Evolutionary conservation across 106 monocot genomes (phyloP), one percentile per base, ranked within the genome.

Genomic region (Triglochin maritima): DNA sequence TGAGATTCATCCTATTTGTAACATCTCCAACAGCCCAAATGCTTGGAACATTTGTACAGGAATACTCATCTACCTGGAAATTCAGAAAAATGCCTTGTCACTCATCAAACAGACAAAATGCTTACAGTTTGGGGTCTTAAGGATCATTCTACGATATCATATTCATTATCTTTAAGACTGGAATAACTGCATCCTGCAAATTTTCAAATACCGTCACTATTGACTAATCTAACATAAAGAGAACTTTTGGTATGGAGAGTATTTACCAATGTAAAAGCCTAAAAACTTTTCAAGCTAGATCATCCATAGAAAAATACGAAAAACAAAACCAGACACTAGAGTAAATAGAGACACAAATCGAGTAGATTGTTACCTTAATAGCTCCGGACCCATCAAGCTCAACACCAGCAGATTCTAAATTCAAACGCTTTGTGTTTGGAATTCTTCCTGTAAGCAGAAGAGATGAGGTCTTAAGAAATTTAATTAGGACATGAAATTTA

Each of bases 1-100:
- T 99, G 57, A 99, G 81, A 87, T 99, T 99, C 82, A 99, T 79
- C 65, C 98, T 73, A 72, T 99, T 99, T 61, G 98, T 99, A 70
- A 99, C 92, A 83, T 99, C 98, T 70, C 98, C 98, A 49, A 99
- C 82, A 62, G 98, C 98, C 98, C 98, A 99, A 71, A 99, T 92
- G 66, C 73, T 99, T n/a, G 98, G 92, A 49, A 92, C 69, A 51
- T 69, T 84, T 63, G 89, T 84, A 41, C 75, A 72, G 55, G 98
- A 99, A 69, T 86, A 99, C 67, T 99, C 98, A 81, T 99, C 98
- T 56, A 99, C 98, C 98, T 99, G 71, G 6, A 81, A 66, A 52
- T 66, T 41, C 41, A 68, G 15, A 64, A 61, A 53, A 14, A 76
- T 2, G 17, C n/a, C 6, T 17, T 7, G 15, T 60, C 17, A 14